A percentile compares a stretch with the other conserved stretches of the same genome.
Evolutionary conservation across 495 filamentous ascomycete species (phyloP).

Genomic region (Rhypophila decipiens): DNA sequence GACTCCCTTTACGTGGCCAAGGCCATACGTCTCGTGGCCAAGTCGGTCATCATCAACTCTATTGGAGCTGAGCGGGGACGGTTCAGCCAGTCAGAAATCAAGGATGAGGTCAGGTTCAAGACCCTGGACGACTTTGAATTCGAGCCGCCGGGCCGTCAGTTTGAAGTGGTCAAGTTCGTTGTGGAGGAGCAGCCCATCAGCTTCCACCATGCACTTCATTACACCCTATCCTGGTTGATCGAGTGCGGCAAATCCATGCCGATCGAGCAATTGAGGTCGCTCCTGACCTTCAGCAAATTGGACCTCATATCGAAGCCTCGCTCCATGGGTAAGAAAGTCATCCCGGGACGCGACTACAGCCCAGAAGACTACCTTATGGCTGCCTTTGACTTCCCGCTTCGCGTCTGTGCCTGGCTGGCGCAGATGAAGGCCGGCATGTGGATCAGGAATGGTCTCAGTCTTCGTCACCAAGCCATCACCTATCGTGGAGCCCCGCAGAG

Average conservation of each 20-base stretch:
- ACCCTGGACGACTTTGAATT: constrained; percentile 71
- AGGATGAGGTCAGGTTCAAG: constrained; percentile 75
- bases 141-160: constrained; percentile 50
- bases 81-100: constrained; percentile 84
- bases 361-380: constrained; percentile 78
- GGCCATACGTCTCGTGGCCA: constrained; percentile 71
- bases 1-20: constrained; percentile 55
- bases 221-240: constrained; percentile 94
- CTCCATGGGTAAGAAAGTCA: constrained; percentile 47
- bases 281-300: constrained; percentile 55
- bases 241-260: constrained; percentile 78
- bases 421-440: constrained; percentile 99
- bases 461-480: constrained; percentile 88
- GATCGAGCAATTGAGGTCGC: constrained; percentile 52
- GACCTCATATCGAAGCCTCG: constrained; percentile 55
- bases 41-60: constrained; percentile 75
- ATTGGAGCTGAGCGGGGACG: constrained; percentile 81
- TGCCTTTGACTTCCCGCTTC: constrained; percentile 85
- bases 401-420: constrained; percentile 91
- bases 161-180: constrained; percentile 74
- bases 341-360: constrained; percentile 42
- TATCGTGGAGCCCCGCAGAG: constrained; percentile 82
- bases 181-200: constrained; percentile 88
- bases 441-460: constrained; percentile 94
- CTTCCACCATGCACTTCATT: constrained; percentile 96